phyloP scores from a whole-genome alignment of 1,139 yeast species.

The Hansenula anomala region DNA sequence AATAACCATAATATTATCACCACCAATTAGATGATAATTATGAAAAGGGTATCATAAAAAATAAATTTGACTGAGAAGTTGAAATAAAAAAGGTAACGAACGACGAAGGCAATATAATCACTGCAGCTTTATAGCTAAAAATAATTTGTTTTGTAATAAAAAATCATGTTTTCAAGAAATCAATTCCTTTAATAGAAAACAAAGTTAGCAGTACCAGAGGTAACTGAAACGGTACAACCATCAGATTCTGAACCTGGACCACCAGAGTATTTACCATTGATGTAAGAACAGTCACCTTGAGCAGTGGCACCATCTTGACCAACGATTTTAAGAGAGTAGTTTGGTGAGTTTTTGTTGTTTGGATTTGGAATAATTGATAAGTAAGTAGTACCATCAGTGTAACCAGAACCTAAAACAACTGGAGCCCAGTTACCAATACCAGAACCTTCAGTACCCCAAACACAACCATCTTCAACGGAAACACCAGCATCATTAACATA shows the following conservation, averaged over 20 bases:
- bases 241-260: conserved; percentile 45
- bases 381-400: conserved; percentile 73
- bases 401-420: conserved; percentile 90
- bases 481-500: conserved; percentile 97
- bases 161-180: neutral
- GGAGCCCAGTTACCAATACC: conserved; percentile 99
- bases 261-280: conserved; percentile 72
- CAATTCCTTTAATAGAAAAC: conserved; percentile 25
- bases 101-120: neutral
- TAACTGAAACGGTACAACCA: conserved; percentile 94
- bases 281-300: conserved; percentile 76
- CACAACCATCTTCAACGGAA: conserved; percentile 80
- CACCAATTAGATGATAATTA: neutral
- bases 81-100: neutral
- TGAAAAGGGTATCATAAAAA: neutral
- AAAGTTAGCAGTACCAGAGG: conserved; percentile 65
- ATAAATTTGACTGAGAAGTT: conserved; percentile 1
- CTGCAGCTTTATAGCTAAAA: neutral
- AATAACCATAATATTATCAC: neutral
- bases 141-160: neutral
- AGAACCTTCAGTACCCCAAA: conserved; percentile 81
- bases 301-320: conserved; percentile 62
- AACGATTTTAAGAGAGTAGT: conserved; percentile 83
- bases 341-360: conserved; percentile 71
- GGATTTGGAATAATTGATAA: conserved; percentile 94